Base-by-base conservation (phyloP, 768 basidiomycete genomes). In the Termitomyces sp. region DNA sequence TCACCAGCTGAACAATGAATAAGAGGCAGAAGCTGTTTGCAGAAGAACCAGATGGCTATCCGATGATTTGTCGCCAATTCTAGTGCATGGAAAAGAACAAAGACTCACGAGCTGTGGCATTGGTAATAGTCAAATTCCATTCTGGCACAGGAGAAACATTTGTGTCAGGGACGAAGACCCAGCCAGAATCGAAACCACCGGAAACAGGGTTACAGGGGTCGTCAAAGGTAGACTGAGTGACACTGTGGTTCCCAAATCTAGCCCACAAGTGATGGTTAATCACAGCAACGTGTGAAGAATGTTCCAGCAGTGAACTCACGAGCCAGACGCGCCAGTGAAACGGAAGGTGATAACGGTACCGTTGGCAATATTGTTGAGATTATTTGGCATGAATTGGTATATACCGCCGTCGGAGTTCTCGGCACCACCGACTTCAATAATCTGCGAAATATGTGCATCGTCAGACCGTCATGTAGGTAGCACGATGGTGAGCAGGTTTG, bases 131-230 rank as follows among this genome's bases (percentile, higher is more conserved):
- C 48, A 83, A 56, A 59, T 81, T 80, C 72, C 74, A 85, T 47
- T 69, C 65, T 0, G 80, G 79, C 20, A 68, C 53, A 0, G 61
- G 41, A n/a, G 58, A 59, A 6, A 68, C 65, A 13, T 66, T 63
- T 42, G 54, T 58, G 13, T 48, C 20, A 29, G 77, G 73, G 37
- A 82, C 68, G 51, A 62, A 68, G 45, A 84, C 71, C 72, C 72
- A 81, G 28, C 82, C 82, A 20, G 83, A 83, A 69, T 82, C 80
- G 54, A 83, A 83, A 15, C 83, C 83, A n/a, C 73, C 73, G 0
- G 61, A 34, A 41, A 74, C 10, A 10, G 77, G 78, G 55, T 73
- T 65, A 61, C 81, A 84, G 1, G 82, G 82, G 48, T 67, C 63
- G 12, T 61, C 54, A 60, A 82, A 80, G 0, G 73, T 63, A 10